Conservation (phyloP, 2,329 filamentous ascomycete species). For the Neodidymelliopsis sp. region DNA sequence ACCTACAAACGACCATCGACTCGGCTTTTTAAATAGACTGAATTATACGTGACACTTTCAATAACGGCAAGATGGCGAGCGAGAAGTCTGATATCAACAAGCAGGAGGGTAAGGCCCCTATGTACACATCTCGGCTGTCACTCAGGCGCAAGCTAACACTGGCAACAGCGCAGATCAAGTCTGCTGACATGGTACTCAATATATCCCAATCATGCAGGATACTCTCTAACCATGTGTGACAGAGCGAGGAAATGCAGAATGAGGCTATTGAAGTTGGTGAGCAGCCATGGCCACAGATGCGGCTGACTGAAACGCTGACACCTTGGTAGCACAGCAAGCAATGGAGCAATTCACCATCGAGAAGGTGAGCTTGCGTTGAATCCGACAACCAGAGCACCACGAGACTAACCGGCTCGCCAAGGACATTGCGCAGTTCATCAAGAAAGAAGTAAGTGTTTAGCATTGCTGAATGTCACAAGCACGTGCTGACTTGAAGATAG, state of each 20-base stretch:
- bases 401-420: constrained; percentile 50
- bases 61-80: constrained; percentile 45
- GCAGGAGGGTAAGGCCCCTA: constrained; percentile 57
- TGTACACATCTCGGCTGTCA: constrained; percentile 10
- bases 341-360: constrained; percentile 77
- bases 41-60: not conserved
- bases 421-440: constrained; percentile 97
- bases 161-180: constrained; percentile 88
- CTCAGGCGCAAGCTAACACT: constrained; percentile 35
- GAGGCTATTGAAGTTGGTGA: constrained; percentile 95
- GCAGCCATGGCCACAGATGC: constrained; percentile 44
- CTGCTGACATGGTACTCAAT: constrained; percentile 92
- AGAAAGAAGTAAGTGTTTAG: constrained; percentile 73
- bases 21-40: not conserved
- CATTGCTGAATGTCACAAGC: not conserved
- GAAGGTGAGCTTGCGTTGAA: constrained; percentile 60
- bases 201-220: not conserved
- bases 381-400: not conserved
- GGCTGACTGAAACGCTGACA: constrained; percentile 33
- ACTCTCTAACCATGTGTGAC: constrained; percentile 29
- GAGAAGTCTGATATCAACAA: constrained; percentile 71
- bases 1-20: not conserved
- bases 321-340: constrained; percentile 67
- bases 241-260: constrained; percentile 97
- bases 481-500: constrained; percentile 57